A percentile compares a stretch with the other conserved stretches of the same genome.
Evolutionary conservation across 805 yeast species (phyloP).

Genomic region (Groenewaldozyma tartarivorans): DNA sequence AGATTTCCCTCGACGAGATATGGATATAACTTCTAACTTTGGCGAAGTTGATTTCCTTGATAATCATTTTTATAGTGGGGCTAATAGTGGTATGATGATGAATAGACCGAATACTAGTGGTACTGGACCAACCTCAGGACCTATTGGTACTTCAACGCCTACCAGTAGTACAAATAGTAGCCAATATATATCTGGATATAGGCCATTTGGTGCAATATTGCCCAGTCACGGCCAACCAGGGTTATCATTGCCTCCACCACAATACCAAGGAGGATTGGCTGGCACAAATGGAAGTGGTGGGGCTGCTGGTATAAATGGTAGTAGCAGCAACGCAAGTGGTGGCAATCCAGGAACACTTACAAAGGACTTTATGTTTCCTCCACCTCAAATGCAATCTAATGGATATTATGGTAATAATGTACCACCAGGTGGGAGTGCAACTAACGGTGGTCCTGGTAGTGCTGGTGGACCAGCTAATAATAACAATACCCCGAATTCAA

Average conservation of each 20-base stretch:
- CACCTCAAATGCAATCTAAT: background rate
- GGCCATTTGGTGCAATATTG: slow-evolving; percentile 13
- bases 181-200: slow-evolving; percentile 10
- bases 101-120: background rate
- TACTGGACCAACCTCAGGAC: background rate
- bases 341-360: background rate
- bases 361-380: background rate
- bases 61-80: background rate
- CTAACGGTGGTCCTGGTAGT: too few relatives aligned
- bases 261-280: background rate
- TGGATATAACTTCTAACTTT: background rate
- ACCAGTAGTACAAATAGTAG: background rate
- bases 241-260: slow-evolving; percentile 2
- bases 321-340: background rate
- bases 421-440: too few relatives aligned
- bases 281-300: too few relatives aligned
- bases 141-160: background rate
- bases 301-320: background rate
- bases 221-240: slow-evolving; percentile 6
- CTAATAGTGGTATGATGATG: background rate
- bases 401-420: background rate
- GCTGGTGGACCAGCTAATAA: background rate
- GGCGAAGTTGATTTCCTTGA: background rate
- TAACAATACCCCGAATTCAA: background rate
- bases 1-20: background rate